Percentiles rank a stretch among this genome's conserved stretches.
These are phyloP conservation scores for Cyberlindnera veronae DNA, from an alignment of 805 yeast genomes.

Conservation along the genomic window DNA sequence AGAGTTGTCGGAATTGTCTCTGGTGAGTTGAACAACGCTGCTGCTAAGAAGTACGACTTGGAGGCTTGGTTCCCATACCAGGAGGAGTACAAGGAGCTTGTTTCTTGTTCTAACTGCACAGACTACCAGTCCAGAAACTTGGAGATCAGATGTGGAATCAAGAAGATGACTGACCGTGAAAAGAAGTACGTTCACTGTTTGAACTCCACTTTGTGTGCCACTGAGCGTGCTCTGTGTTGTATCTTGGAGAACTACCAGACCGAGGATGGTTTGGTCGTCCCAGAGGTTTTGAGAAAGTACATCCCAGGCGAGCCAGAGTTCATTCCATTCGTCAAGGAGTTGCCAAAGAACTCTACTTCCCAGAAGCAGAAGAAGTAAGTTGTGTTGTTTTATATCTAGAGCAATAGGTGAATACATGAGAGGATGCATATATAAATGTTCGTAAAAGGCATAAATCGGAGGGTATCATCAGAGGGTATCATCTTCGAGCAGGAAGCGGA, in stretches of 20 bases:
- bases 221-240: slow-evolving; percentile 98
- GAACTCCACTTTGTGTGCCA: slow-evolving; percentile 95
- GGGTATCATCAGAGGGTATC: neutral
- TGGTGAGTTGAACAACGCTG: slow-evolving; percentile 98
- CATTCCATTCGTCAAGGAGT: slow-evolving; percentile 82
- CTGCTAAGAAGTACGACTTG: slow-evolving; percentile 97
- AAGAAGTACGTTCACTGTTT: slow-evolving; percentile 98
- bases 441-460: neutral
- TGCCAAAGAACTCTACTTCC: slow-evolving; percentile 92
- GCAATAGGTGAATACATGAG: no score
- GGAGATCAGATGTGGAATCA: slow-evolving; percentile 98
- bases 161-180: slow-evolving; percentile 89
- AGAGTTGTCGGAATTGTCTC: slow-evolving; percentile 97
- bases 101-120: slow-evolving; percentile 98
- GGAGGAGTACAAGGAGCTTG: slow-evolving; percentile 96
- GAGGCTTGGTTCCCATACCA: slow-evolving; percentile 99
- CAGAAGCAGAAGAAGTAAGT: slow-evolving; percentile 45
- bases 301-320: slow-evolving; percentile 99
- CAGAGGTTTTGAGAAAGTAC: slow-evolving; percentile 92
- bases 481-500: slow-evolving; percentile 3
- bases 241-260: slow-evolving; percentile 96
- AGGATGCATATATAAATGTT: no score
- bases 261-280: slow-evolving; percentile 89
- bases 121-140: slow-evolving; percentile 98
- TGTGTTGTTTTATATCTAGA: neutral